phyloP scores from a whole-genome alignment of 805 yeast species.

The Saccharomycopsis babjevae region DNA sequence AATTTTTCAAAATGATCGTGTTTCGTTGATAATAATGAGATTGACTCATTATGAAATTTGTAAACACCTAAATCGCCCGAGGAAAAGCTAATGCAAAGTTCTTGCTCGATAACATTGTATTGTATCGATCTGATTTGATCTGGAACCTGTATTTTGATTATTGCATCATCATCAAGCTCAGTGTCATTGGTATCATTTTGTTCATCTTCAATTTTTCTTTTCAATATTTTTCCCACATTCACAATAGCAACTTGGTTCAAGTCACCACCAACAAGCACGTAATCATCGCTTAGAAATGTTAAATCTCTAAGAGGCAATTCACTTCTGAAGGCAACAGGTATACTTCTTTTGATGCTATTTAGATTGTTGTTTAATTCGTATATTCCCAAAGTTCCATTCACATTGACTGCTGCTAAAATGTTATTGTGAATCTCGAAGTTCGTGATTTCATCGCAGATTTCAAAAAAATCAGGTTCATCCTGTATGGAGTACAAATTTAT shows the following conservation, averaged over 20 bases:
- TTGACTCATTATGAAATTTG: conserved; percentile 22
- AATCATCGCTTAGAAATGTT: conserved; percentile 2
- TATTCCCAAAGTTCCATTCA: conserved; percentile 15
- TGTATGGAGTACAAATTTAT: conserved; percentile 38
- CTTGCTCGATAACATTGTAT: conserved; percentile 47
- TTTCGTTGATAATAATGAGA: neutral
- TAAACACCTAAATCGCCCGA: conserved; percentile 50
- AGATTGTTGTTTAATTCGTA: conserved; percentile 1
- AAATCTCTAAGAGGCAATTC: conserved; percentile 15
- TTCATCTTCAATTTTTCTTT: neutral
- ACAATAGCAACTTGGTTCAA: conserved; percentile 45
- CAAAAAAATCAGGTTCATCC: conserved; percentile 52
- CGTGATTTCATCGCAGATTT: conserved; percentile 38
- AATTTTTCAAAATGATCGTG: neutral
- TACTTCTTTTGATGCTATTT: neutral
- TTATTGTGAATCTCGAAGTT: conserved; percentile 30
- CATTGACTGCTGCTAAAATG: conserved; percentile 24
- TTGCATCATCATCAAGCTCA: conserved; percentile 1
- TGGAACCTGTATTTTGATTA: conserved; percentile 29
- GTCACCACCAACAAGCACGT: conserved; percentile 53
- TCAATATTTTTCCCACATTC: neutral
- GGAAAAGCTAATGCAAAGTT: conserved; percentile 46
- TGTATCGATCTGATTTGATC: conserved; percentile 51
- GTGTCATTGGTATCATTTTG: neutral
- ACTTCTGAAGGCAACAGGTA: conserved; percentile 6